A percentile compares a stretch with the other conserved stretches of the same genome.
These are phyloP conservation scores for Paecilomyces sp. DNA, from an alignment of 2,329 filamentous ascomycete species.

Conservation along the genomic window DNA sequence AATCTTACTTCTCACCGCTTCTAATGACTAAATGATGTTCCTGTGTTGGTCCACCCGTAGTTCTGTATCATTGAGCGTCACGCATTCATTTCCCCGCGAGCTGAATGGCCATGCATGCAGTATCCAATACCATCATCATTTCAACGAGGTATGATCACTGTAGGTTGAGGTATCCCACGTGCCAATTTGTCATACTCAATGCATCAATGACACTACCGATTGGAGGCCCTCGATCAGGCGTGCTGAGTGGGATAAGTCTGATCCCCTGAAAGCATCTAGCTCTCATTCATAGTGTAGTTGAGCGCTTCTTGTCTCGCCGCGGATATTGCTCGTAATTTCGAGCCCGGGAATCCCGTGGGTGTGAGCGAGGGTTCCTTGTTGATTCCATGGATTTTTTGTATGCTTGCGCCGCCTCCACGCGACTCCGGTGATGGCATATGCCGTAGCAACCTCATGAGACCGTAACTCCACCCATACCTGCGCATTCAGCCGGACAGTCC, in stretches of 20 bases:
- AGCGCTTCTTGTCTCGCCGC: not conserved
- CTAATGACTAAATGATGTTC: not conserved
- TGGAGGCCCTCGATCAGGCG: not conserved
- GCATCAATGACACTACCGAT: not conserved
- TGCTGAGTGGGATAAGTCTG: not conserved
- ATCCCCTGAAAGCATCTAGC: not conserved
- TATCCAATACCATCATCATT: too few species aligned
- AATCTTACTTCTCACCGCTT: not conserved
- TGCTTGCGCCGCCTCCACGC: not conserved
- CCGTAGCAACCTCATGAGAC: not conserved
- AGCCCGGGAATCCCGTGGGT: not conserved
- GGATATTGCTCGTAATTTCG: not conserved
- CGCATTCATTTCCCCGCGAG: not conserved
- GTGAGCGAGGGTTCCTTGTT: not conserved
- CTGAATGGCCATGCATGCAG: not conserved
- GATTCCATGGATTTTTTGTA: not conserved
- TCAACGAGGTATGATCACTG: not conserved
- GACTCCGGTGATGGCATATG: too few species aligned
- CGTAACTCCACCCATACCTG: constrained; percentile 12
- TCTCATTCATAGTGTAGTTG: not conserved
- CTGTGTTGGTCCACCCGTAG: not conserved
- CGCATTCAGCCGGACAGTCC: constrained; percentile 38
- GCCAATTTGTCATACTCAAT: not conserved
- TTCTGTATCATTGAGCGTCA: not conserved
- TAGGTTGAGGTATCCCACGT: not conserved